Evolutionary conservation across 2,329 filamentous ascomycete species (phyloP).

Genomic region (Talaromyces islandicus): DNA sequence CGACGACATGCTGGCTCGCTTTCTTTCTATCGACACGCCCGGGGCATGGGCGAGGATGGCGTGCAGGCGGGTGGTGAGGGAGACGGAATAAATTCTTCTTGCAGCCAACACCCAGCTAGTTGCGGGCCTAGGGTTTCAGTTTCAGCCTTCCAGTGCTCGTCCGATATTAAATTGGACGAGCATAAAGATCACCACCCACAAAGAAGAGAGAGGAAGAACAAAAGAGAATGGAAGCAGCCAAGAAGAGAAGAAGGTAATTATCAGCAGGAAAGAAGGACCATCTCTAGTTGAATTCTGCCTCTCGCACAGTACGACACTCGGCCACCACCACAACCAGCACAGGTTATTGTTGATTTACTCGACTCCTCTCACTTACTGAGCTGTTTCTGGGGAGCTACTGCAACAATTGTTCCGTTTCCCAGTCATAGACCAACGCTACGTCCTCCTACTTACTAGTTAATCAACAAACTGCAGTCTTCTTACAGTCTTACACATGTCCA

Average conservation of each 20-base stretch:
- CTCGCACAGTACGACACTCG: not conserved
- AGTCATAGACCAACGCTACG: not conserved
- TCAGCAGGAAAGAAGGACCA: not conserved
- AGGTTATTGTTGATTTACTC: not conserved
- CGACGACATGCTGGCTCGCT: slow-evolving; percentile 5
- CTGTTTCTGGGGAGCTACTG: not conserved
- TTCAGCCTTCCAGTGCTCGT: not conserved
- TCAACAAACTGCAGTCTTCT: not conserved
- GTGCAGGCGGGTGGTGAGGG: not conserved
- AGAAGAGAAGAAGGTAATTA: not conserved
- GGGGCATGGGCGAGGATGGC: not conserved
- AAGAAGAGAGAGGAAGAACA: not conserved
- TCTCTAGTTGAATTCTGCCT: not conserved
- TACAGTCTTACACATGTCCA: not conserved
- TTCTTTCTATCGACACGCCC: not conserved
- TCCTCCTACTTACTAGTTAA: no score
- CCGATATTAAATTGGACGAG: not conserved
- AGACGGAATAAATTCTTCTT: not conserved
- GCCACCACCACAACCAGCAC: not conserved
- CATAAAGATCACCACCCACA: not conserved
- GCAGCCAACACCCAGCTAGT: not conserved
- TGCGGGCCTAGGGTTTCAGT: not conserved
- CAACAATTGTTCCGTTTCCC: not conserved
- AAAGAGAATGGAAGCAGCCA: not conserved
- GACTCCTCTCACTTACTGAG: not conserved